Conservation (phyloP, 2,329 filamentous ascomycete species). For the Thelonectria discophora region DNA sequence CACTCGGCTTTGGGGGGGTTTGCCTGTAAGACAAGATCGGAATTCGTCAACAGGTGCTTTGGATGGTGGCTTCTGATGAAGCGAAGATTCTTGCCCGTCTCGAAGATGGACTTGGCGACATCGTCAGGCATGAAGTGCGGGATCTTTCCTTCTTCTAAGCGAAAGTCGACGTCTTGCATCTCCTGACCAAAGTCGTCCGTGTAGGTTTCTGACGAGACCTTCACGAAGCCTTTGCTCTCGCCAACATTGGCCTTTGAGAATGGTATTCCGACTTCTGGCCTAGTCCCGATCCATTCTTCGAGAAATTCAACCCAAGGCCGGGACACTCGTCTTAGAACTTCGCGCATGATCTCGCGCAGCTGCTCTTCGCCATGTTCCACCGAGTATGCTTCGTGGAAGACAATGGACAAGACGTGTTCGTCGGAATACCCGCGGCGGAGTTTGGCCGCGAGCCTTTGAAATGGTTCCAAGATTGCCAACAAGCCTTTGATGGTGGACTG, state of each 20-base stretch:
- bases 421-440: constrained; percentile 60
- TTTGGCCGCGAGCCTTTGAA: constrained; percentile 60
- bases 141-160: constrained; percentile 71
- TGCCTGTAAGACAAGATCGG: constrained; percentile 55
- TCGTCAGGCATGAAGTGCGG: constrained; percentile 77
- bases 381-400: constrained; percentile 69
- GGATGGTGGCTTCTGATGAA: constrained; percentile 77
- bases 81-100: constrained; percentile 79
- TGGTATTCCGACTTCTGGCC: constrained; percentile 63
- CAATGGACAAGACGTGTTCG: constrained; percentile 67
- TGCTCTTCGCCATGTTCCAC: constrained; percentile 71
- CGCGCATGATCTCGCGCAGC: constrained; percentile 70
- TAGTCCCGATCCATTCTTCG: constrained; percentile 79
- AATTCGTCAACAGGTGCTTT: constrained; percentile 71
- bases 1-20: constrained; percentile 69
- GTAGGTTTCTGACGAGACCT: constrained; percentile 62
- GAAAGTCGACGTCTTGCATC: constrained; percentile 66
- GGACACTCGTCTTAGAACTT: constrained; percentile 71
- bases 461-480: constrained; percentile 59
- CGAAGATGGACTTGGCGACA: constrained; percentile 76
- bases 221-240: constrained; percentile 66
- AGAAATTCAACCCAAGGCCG: constrained; percentile 73
- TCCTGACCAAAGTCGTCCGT: constrained; percentile 68
- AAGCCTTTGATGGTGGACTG: constrained; percentile 59
- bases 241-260: constrained; percentile 58